A percentile compares a stretch with the other conserved stretches of the same genome.
Evolutionary conservation across 805 yeast species (phyloP).

Genomic region (Cyberlindnera japonica): DNA sequence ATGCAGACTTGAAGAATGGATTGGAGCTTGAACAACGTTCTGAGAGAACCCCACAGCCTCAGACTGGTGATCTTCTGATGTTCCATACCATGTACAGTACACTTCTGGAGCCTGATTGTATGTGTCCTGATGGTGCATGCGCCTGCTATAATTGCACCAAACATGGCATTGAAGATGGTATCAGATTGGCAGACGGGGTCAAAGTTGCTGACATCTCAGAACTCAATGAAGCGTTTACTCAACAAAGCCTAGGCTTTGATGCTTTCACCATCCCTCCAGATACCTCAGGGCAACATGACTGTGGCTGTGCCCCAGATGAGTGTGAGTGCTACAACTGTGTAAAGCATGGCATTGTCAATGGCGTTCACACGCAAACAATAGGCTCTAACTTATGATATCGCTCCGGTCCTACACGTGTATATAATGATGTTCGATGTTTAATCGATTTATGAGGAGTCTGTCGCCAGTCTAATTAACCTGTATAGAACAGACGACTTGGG

Average conservation of each 20-base stretch:
- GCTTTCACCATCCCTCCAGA: background rate
- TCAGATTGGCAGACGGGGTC: slow-evolving; percentile 19
- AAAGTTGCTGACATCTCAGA: background rate
- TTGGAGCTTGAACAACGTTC: no score
- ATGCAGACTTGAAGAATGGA: no score
- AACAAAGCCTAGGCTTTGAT: background rate
- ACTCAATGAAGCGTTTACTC: background rate
- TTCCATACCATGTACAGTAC: background rate
- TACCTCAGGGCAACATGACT: slow-evolving; percentile 17
- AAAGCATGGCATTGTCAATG: slow-evolving; percentile 22
- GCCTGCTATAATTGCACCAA: slow-evolving; percentile 17
- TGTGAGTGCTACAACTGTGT: slow-evolving; percentile 24
- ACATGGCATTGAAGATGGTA: slow-evolving; percentile 26
- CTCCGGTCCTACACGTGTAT: no score
- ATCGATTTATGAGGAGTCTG: background rate
- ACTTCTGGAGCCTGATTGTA: slow-evolving; percentile 17
- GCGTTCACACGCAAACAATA: no score
- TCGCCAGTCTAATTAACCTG: background rate
- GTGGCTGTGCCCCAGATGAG: slow-evolving; percentile 22
- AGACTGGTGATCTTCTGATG: background rate
- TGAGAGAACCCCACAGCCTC: background rate
- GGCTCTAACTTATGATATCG: no score
- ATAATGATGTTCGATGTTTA: background rate
- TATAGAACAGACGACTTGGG: background rate
- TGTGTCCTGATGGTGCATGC: slow-evolving; percentile 13